Conservation (phyloP, 2,329 filamentous ascomycete genomes). For the Apiospora arundinis region DNA sequence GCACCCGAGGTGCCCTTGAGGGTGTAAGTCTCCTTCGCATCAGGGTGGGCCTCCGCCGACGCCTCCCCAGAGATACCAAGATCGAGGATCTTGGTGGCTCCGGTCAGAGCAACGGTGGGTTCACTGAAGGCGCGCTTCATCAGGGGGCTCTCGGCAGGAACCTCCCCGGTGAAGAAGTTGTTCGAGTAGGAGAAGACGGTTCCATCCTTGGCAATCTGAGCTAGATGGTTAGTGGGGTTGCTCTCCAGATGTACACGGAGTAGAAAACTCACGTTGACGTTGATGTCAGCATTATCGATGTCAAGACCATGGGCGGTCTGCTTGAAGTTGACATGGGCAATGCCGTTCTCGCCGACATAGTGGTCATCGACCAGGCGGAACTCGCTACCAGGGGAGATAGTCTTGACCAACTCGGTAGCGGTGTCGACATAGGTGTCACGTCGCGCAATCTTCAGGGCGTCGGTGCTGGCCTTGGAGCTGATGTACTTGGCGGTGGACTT, state of each 20-base stretch:
- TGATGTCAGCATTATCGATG: conserved; percentile 66
- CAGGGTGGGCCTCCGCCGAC: conserved; percentile 43
- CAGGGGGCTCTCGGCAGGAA: conserved; percentile 48
- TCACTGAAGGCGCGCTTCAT: conserved; percentile 50
- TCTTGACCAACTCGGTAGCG: conserved; percentile 52
- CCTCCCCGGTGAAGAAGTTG: conserved; percentile 49
- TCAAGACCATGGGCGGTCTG: conserved; percentile 64
- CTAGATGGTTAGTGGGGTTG: conserved; percentile 21
- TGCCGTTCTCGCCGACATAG: conserved; percentile 60
- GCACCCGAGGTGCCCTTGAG: conserved; percentile 57
- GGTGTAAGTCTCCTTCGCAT: conserved; percentile 46
- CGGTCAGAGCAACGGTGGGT: conserved; percentile 50
- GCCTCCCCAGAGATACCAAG: conserved; percentile 49
- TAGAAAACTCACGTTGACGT: conserved; percentile 59
- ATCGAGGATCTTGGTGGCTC: conserved; percentile 45
- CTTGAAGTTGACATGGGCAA: conserved; percentile 65
- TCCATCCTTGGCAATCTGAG: conserved; percentile 57
- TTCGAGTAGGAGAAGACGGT: conserved; percentile 64
- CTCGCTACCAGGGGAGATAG: conserved; percentile 40
- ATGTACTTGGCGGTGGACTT: conserved; percentile 39
- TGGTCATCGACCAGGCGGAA: conserved; percentile 60
- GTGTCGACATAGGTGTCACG: conserved; percentile 49
- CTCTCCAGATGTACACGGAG: not conserved
- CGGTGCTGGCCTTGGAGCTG: conserved; percentile 35
- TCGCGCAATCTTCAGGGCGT: conserved; percentile 36